These are phyloP conservation scores for Gymnopilus dilepis DNA, from an alignment of 768 basidiomycete species.

Conservation along the genomic window DNA sequence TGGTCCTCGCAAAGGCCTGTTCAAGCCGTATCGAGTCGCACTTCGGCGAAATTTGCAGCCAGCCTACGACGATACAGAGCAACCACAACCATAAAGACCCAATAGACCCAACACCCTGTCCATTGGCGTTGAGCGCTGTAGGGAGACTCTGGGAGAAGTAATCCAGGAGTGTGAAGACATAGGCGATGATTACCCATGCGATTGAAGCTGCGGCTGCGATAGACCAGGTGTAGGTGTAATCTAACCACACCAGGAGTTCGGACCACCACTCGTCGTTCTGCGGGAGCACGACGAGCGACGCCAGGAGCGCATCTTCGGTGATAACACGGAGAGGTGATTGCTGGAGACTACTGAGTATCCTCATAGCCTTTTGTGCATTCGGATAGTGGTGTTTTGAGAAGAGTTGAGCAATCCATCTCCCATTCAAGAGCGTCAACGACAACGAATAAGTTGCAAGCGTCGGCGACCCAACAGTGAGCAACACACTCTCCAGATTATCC, in stretches of 20 bases:
- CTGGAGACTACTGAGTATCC: constrained; percentile 44
- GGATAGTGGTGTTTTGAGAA: constrained; percentile 37
- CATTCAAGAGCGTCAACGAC: constrained; percentile 46
- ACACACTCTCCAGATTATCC: constrained; percentile 46
- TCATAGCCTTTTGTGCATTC: constrained; percentile 35
- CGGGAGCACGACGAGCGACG: constrained; percentile 47
- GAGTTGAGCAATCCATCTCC: constrained; percentile 43
- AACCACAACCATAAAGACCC: constrained; percentile 49
- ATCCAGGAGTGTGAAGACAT: constrained; percentile 43
- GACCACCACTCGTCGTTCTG: constrained; percentile 50
- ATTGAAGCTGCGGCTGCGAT: constrained; percentile 45
- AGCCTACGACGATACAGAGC: constrained; percentile 44
- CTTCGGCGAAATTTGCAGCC: constrained; percentile 46
- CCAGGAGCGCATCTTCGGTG: constrained; percentile 33
- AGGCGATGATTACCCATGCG: constrained; percentile 50
- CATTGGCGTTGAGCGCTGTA: constrained; percentile 32
- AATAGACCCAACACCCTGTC: constrained; percentile 39
- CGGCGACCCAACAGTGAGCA: constrained; percentile 52
- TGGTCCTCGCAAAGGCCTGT: constrained; percentile 34
- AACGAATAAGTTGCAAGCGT: constrained; percentile 51
- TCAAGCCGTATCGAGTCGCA: constrained; percentile 39
- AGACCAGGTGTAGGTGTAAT: constrained; percentile 44
- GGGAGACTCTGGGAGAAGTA: constrained; percentile 32
- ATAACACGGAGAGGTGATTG: constrained; percentile 45
- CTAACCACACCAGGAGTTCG: constrained; percentile 34